Percentiles rank a stretch among this genome's conserved stretches.
Evolutionary conservation across 1,139 yeast genomes (phyloP).

Genomic region (Candida sp.): DNA sequence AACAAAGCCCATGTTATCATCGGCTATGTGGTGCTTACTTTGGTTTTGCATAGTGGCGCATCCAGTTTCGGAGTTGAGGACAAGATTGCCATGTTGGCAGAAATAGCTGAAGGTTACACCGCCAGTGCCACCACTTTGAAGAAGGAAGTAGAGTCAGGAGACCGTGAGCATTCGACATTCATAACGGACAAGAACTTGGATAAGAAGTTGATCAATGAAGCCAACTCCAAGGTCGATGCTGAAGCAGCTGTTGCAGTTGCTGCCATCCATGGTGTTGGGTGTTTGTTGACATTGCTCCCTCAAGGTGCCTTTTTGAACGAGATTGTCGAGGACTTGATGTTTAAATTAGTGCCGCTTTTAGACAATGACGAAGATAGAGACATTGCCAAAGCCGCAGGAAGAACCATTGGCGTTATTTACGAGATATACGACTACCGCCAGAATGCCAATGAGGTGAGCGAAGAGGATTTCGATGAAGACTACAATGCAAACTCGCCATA

Average conservation of each 20-base stretch:
- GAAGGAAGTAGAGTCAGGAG: constrained; percentile 41
- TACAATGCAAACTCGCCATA: constrained; percentile 57
- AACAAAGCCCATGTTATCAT: constrained; percentile 45
- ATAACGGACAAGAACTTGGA: constrained; percentile 42
- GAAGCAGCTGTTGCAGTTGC: constrained; percentile 47
- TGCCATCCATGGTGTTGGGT: constrained; percentile 53
- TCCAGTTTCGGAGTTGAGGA: constrained; percentile 57
- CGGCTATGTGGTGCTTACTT: constrained; percentile 49
- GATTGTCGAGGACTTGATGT: constrained; percentile 35
- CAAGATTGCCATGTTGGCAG: constrained; percentile 44
- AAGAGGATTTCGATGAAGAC: constrained; percentile 42
- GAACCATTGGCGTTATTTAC: constrained; percentile 64
- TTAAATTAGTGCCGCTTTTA: constrained; percentile 43
- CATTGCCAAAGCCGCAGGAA: constrained; percentile 56
- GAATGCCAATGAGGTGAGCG: constrained; percentile 27
- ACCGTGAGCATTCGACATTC: constrained; percentile 48
- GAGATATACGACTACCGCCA: constrained; percentile 59
- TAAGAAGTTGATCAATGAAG: constrained; percentile 41
- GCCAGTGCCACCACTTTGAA: constrained; percentile 37
- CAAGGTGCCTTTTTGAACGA: constrained; percentile 48
- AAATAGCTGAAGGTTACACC: constrained; percentile 49
- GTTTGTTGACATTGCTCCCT: constrained; percentile 46
- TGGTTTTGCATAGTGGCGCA: constrained; percentile 51
- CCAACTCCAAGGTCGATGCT: constrained; percentile 30
- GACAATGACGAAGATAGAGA: constrained; percentile 48